These are phyloP conservation scores for Zizania palustris DNA, from an alignment of 202 grass and related monocot genomes.

Conservation along the genomic window DNA sequence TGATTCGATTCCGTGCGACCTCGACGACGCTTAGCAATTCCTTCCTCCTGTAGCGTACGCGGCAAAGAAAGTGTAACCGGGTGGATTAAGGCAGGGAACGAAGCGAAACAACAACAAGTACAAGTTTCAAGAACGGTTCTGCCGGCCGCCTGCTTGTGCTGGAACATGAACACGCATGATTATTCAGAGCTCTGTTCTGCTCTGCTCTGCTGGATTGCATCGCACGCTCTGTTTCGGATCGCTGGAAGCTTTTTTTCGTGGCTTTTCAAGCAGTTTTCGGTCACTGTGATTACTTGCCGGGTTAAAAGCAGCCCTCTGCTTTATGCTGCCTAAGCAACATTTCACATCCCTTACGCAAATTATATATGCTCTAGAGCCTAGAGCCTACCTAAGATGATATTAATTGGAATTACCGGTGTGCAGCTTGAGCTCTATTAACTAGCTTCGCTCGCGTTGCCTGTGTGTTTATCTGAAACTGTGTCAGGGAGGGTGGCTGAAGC, in stretches of 20 bases:
- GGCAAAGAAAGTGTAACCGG: not conserved
- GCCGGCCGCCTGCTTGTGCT: conserved; percentile 14
- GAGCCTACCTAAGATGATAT: not conserved
- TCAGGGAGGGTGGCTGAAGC: too few relatives aligned
- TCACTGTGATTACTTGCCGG: conserved; percentile 37
- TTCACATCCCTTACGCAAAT: conserved; percentile 24
- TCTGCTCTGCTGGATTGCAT: conserved; percentile 25
- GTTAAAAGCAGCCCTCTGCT: conserved; percentile 39
- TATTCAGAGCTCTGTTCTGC: conserved; percentile 9
- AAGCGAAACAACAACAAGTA: not conserved
- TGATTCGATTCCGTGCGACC: conserved; percentile 25
- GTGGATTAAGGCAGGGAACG: not conserved
- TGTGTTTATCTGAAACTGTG: too few relatives aligned
- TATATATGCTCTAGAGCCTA: not conserved
- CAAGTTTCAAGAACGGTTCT: conserved; percentile 39
- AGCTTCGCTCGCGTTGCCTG: too few relatives aligned
- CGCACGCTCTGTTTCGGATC: not conserved
- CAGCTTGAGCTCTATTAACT: too few relatives aligned
- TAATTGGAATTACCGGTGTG: not conserved
- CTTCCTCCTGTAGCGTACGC: not conserved
- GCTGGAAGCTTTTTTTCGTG: conserved; percentile 40
- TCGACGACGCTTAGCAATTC: not conserved
- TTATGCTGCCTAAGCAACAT: conserved; percentile 42
- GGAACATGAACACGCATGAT: conserved; percentile 45
- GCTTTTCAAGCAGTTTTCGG: conserved; percentile 27